phyloP scores from a whole-genome alignment of 2,329 filamentous ascomycete species.

The Cytospora piceae region DNA sequence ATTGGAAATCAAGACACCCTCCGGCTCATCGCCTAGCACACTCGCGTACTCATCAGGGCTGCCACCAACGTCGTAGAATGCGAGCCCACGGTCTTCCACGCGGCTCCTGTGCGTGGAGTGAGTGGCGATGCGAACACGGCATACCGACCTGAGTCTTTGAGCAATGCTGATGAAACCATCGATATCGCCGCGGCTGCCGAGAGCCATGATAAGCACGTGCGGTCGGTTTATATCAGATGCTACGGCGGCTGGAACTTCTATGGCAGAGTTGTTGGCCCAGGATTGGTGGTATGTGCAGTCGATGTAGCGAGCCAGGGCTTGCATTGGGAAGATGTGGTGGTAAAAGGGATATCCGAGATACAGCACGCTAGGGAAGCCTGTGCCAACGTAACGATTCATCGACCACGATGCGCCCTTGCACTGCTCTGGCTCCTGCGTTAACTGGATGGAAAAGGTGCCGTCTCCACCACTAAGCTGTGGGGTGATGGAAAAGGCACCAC shows the following conservation, averaged over 20 bases:
- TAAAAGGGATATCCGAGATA: conserved; percentile 13
- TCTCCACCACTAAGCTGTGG: conserved; percentile 5
- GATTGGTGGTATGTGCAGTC: conserved; percentile 4
- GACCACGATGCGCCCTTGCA: conserved; percentile 5
- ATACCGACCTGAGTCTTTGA: background rate
- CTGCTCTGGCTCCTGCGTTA: background rate
- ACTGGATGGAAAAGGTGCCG: conserved; percentile 5
- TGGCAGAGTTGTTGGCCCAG: background rate
- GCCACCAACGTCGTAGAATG: conserved; percentile 6
- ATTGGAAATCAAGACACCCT: background rate
- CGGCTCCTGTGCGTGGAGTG: background rate
- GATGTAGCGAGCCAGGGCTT: conserved; percentile 7
- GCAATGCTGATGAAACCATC: conserved; percentile 11
- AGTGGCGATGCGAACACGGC: conserved; percentile 8
- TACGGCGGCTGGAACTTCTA: background rate
- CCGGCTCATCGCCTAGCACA: background rate
- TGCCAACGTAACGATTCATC: conserved; percentile 4
- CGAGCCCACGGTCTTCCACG: conserved; percentile 3
- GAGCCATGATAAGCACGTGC: conserved; percentile 1
- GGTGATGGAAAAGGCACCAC: conserved; percentile 7
- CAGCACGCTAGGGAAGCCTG: background rate
- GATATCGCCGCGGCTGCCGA: conserved; percentile 10
- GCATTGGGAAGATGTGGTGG: conserved; percentile 8
- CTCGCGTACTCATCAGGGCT: conserved; percentile 4
- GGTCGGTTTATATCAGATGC: conserved; percentile 1